These are phyloP conservation scores for Saturnispora sekii DNA, from an alignment of 805 yeast genomes.

Conservation along the genomic window DNA sequence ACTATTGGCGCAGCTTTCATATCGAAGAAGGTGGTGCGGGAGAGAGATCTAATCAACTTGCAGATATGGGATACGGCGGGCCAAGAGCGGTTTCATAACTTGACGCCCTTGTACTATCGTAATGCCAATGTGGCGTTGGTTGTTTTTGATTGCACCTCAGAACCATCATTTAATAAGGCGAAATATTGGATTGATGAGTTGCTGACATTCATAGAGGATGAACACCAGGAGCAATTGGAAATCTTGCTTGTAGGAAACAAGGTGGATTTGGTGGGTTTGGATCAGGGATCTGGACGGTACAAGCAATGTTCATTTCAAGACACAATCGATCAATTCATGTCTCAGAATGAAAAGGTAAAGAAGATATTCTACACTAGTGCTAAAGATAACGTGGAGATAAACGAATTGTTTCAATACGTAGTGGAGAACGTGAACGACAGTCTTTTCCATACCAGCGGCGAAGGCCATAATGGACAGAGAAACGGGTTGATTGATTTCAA, in stretches of 20 bases:
- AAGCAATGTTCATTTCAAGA: conserved; percentile 17
- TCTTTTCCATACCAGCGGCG: conserved; percentile 19
- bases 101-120: conserved; percentile 78
- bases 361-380: conserved; percentile 50
- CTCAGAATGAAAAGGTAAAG: conserved; percentile 12
- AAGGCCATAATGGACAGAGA: conserved; percentile 6
- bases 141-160: conserved; percentile 71
- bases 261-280: conserved; percentile 41
- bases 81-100: conserved; percentile 73
- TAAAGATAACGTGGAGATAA: conserved; percentile 56
- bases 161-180: conserved; percentile 51
- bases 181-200: conserved; percentile 88
- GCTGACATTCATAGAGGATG: conserved; percentile 20
- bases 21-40: conserved; percentile 55
- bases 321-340: conserved; percentile 18
- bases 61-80: conserved; percentile 97
- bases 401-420: conserved; percentile 31
- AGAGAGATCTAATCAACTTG: conserved; percentile 32
- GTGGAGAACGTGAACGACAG: conserved; percentile 22
- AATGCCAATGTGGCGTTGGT: conserved; percentile 79
- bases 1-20: conserved; percentile 99
- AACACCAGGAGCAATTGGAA: conserved; percentile 17
- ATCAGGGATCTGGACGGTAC: conserved; percentile 11
- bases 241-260: conserved; percentile 74
- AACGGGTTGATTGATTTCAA: conserved; percentile 20